phyloP scores from a whole-genome alignment of 2,329 filamentous ascomycete species.

The Colletotrichum sp. region DNA sequence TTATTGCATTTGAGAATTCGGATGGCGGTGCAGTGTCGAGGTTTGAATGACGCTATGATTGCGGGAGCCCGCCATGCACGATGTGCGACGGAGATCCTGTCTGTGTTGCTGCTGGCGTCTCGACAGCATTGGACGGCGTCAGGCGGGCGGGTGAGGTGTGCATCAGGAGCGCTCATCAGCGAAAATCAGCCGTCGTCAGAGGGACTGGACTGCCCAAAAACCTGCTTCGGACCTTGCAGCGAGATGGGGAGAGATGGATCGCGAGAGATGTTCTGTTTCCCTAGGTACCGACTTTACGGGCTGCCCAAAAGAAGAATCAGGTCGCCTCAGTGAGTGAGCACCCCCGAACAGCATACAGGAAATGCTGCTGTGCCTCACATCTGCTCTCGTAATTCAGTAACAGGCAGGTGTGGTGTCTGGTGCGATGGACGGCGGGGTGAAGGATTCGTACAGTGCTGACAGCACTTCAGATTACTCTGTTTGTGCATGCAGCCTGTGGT shows the following conservation, averaged over 20 bases:
- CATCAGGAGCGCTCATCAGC: neutral
- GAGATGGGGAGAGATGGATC: neutral
- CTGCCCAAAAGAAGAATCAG: neutral
- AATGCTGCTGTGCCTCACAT: neutral
- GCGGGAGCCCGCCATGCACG: conserved; percentile 2
- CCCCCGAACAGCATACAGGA: neutral
- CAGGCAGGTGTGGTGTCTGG: neutral
- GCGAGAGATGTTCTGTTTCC: neutral
- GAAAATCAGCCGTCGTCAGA: neutral
- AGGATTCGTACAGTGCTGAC: neutral
- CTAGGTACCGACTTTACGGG: neutral
- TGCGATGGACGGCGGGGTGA: neutral
- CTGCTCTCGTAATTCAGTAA: neutral
- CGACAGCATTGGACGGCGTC: neutral
- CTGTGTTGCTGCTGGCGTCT: conserved; percentile 6
- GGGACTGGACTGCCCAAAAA: neutral
- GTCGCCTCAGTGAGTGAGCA: neutral
- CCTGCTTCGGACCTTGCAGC: neutral
- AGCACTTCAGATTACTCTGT: neutral
- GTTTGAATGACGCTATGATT: conserved; percentile 11
- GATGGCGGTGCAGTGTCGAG: neutral
- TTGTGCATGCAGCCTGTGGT: neutral
- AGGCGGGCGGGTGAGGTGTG: neutral
- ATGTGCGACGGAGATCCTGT: conserved; percentile 4
- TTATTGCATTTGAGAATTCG: neutral